These are phyloP conservation scores for Tetrapyrgos nigripes DNA, from an alignment of 1,284 basidiomycete species.

Conservation along the genomic window DNA sequence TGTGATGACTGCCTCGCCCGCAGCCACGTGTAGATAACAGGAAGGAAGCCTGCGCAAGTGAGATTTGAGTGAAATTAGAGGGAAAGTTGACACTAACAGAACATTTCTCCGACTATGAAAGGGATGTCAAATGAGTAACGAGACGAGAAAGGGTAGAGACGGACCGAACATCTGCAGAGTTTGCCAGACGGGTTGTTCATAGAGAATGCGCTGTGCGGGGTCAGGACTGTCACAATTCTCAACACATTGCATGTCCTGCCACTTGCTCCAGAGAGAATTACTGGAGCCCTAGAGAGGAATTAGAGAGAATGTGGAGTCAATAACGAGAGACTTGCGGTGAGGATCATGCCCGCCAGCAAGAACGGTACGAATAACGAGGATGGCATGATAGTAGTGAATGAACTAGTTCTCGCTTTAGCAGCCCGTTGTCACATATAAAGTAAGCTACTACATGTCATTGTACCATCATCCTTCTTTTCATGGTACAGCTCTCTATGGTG, in stretches of 20 bases:
- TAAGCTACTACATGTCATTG: background rate
- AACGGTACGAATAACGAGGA: constrained; percentile 53
- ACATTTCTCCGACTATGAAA: constrained; percentile 83
- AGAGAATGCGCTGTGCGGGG: constrained; percentile 66
- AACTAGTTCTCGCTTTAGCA: too few relatives aligned
- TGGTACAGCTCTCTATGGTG: background rate
- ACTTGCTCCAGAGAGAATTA: constrained; percentile 84
- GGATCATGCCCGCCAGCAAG: constrained; percentile 77
- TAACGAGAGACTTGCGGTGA: constrained; percentile 51
- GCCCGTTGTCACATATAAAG: too few relatives aligned
- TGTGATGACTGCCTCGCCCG: constrained; percentile 51
- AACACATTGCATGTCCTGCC: constrained; percentile 95
- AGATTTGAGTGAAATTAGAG: constrained; percentile 33
- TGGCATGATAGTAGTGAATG: constrained; percentile 47
- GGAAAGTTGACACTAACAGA: constrained; percentile 62
- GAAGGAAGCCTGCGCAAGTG: constrained; percentile 73
- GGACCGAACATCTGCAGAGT: constrained; percentile 92
- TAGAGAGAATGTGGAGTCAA: background rate
- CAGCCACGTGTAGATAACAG: constrained; percentile 76
- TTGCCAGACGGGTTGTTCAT: constrained; percentile 94
- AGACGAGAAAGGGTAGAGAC: constrained; percentile 39
- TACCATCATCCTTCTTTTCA: background rate
- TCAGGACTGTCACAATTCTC: constrained; percentile 81
- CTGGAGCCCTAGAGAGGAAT: constrained; percentile 63
- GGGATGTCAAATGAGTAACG: constrained; percentile 38